These are phyloP conservation scores for Musa itinerans DNA, from an alignment of 176 grass and related monocot species.

Conservation along the genomic window DNA sequence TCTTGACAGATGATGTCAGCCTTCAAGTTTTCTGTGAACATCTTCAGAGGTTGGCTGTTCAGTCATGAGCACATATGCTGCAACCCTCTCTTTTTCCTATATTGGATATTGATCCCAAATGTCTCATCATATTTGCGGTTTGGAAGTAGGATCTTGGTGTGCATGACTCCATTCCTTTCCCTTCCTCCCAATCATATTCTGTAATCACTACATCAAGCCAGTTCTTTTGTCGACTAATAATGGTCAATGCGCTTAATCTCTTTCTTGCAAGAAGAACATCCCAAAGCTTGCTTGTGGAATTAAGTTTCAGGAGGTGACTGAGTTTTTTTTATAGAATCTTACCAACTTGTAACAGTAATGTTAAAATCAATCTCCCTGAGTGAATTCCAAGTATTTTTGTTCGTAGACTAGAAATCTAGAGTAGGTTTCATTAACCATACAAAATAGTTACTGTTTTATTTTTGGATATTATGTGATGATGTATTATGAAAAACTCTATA, in stretches of 20 bases:
- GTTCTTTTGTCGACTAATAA: neutral
- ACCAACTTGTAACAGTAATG: neutral
- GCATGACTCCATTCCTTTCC: neutral
- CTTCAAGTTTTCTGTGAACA: conserved; percentile 98
- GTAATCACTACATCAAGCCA: neutral
- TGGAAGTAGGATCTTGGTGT: neutral
- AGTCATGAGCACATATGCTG: conserved; percentile 43
- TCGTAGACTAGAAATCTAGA: neutral
- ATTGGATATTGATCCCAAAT: neutral
- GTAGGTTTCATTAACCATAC: too few species aligned
- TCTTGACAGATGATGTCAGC: conserved; percentile 95
- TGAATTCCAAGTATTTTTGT: too few species aligned
- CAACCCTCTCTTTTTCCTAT: neutral
- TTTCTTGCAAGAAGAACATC: neutral
- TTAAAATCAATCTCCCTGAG: neutral
- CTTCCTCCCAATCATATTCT: conserved; percentile 1
- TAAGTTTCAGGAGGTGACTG: too few species aligned
- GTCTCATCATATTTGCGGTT: neutral
- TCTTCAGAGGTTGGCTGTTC: conserved; percentile 88
- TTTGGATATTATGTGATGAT: too few species aligned
- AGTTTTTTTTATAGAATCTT: too few species aligned
- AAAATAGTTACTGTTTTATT: too few species aligned
- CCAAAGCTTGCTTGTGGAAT: too few species aligned
- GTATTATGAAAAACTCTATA: too few species aligned
- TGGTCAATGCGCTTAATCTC: neutral